Base-by-base conservation (phyloP, 257 asterid genomes). In the Echites panduratus region DNA sequence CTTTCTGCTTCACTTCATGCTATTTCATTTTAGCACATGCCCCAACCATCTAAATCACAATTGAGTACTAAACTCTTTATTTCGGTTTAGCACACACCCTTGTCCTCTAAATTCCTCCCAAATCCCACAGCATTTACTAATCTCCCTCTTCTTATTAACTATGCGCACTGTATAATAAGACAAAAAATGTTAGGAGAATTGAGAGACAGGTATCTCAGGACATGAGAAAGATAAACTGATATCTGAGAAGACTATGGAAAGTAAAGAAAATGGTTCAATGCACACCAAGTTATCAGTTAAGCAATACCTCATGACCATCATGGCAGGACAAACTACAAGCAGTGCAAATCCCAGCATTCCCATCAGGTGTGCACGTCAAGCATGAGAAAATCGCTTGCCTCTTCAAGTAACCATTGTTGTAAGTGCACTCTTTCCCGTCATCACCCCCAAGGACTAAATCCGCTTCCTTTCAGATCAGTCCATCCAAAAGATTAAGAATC, bases 361-460 rank as follows among this genome's bases (percentile, higher is more conserved):
- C 98, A 75, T 89, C 91, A 32, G 97, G 95, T 45, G 96, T 82
- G 85, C 98, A 93, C 17, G 97, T 93, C 87, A 93, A 81, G 79
- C 97, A 93, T 16, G 98, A 93, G 84, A 93, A 93, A 61, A 93
- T 80, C 13, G 96, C 97, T 74, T 90, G 98, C 83, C 97, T 86
- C 86, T 90, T 93, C 79, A 88, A 74, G 75, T 88, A 90, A 43
- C 97, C 96, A 74, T 89, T 87, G 50, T 70, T 72, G 52, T 90
- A 89, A 41, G 98, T 93, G 83, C 98, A 93, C 68, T 93, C 96
- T 85, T 89, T 90, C 62, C 98, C 98, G 75, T 93, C 97, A 79
- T 93, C 98, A 41, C 98, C 98, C 45, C 96, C 98, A 72, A 93
- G 86, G 61, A 93, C 89, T 89, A 93, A 78, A 87, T 89, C 96